Evolutionary conservation across 768 basidiomycete species (phyloP), one percentile per base, ranked within the genome.

Genomic region (Xerocomus brunneocitrinus): DNA sequence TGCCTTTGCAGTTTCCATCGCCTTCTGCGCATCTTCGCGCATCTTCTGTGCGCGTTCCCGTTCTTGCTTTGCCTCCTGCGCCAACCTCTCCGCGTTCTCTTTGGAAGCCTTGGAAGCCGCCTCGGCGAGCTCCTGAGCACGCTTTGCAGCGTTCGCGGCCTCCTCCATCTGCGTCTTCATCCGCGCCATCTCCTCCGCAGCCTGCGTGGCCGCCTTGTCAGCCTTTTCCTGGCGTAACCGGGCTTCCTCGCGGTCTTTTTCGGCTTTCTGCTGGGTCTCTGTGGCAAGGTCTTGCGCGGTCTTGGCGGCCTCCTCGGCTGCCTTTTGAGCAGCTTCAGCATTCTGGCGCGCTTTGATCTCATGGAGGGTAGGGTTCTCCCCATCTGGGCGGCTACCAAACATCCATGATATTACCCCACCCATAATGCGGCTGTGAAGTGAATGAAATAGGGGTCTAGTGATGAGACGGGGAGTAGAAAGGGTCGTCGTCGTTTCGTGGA

Each of bases 61-160:
- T 32, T 66, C 65, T 42, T 58, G 50, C 34, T 43, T 28, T 0
- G 64, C 60, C 38, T 61, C 46, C 42, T 3, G 47, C 1, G 49
- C 56, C 25, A 63, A 48, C 28, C 9, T 46, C n/a, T 24, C 55
- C 4, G 49, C 62, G 3, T 65, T 63, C n/a, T 61, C 64, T 42
- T 45, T 63, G 12, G 54, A 39, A 3, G 56, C 49, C 7, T 39
- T 53, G 5, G 49, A 8, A 1, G 64, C 57, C 13, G 46, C 40
- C n/a, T 41, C 36, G 0, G 62, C 62, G 7, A 56, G 57, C 22
- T 57, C 47, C 50, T 59, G 52, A 0, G 59, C 56, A 2, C 47
- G 51, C 28, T 3, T 38, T 4, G 40, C 42, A 16, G 45, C 44
- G 3, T 8, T 31, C 0, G 48, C 53, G 0, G 53, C 52, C 22